A percentile compares a stretch with the other conserved stretches of the same genome.
These are phyloP conservation scores for Salix arbutifolia DNA, from an alignment of 345 rosid species.

Conservation along the genomic window DNA sequence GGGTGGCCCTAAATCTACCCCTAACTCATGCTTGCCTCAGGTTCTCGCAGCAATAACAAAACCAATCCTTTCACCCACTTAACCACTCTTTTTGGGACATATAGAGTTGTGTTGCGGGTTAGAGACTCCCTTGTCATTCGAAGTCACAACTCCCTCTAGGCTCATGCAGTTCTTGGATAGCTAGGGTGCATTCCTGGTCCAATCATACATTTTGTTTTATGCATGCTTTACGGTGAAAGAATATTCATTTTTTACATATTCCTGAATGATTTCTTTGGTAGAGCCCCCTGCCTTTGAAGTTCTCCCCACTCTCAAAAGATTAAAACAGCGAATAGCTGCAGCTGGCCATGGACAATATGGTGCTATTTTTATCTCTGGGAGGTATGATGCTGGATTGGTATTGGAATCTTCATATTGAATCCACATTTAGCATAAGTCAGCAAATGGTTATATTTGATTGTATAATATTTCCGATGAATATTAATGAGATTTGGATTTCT, in stretches of 20 bases:
- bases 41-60: too few species aligned
- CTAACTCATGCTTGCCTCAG: too few species aligned
- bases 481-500: neutral
- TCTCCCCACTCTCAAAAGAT: constrained; percentile 74
- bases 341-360: constrained; percentile 79
- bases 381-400: constrained; percentile 40
- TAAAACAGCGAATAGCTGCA: constrained; percentile 71
- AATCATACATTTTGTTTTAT: neutral
- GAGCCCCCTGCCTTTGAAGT: constrained; percentile 90
- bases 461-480: neutral
- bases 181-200: neutral
- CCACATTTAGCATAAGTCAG: neutral
- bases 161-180: neutral
- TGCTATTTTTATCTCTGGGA: constrained; percentile 94
- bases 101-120: too few species aligned
- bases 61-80: too few species aligned
- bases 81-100: too few species aligned
- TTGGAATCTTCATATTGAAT: neutral
- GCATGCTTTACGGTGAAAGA: neutral
- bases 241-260: constrained; percentile 1
- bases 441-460: neutral
- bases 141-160: too few species aligned
- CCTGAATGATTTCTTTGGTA: constrained; percentile 31
- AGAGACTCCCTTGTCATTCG: too few species aligned
- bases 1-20: too few species aligned